Percentiles rank a stretch among this genome's conserved stretches.
Evolutionary conservation across 1,139 yeast genomes (phyloP).

Genomic region (Kodamaea plutei): DNA sequence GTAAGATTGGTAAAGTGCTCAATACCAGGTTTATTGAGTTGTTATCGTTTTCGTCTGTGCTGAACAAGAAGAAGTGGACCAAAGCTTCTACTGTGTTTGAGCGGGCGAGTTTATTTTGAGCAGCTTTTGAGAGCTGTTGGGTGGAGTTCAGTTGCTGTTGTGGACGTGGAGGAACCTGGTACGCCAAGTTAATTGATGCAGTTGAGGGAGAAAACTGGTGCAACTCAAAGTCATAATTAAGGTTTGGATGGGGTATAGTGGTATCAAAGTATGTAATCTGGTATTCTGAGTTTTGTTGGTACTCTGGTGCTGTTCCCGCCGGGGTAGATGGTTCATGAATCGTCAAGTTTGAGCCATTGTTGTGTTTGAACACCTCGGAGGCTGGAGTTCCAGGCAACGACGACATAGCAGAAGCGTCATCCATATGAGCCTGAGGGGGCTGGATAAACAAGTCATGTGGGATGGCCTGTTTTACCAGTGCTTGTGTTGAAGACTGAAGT

Average conservation of each 20-base stretch:
- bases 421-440: slow-evolving; percentile 5
- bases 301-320: slow-evolving; percentile 1
- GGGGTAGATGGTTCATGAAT: slow-evolving; percentile 12
- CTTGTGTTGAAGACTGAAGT: background rate
- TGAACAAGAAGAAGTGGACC: slow-evolving; percentile 67
- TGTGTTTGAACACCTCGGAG: slow-evolving; percentile 14
- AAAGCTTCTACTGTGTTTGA: slow-evolving; percentile 55
- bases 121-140: background rate
- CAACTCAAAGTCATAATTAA: slow-evolving; percentile 46
- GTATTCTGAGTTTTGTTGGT: slow-evolving; percentile 10
- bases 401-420: slow-evolving; percentile 5
- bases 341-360: slow-evolving; percentile 15
- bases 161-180: slow-evolving; percentile 5
- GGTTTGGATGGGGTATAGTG: slow-evolving; percentile 59
- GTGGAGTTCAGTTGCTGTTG: too few species aligned
- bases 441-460: slow-evolving; percentile 6
- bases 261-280: slow-evolving; percentile 27
- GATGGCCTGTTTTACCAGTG: slow-evolving; percentile 2
- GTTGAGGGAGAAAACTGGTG: slow-evolving; percentile 23
- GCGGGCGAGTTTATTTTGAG: slow-evolving; percentile 1
- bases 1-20: slow-evolving; percentile 60
- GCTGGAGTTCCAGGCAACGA: slow-evolving; percentile 10
- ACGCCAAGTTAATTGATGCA: slow-evolving; percentile 12
- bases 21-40: slow-evolving; percentile 43
- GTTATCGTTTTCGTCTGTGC: slow-evolving; percentile 22